A percentile compares a stretch with the other conserved stretches of the same genome.
Conservation (phyloP, 352 stramenopile genomes). For the Nothophytophthora sp. region DNA sequence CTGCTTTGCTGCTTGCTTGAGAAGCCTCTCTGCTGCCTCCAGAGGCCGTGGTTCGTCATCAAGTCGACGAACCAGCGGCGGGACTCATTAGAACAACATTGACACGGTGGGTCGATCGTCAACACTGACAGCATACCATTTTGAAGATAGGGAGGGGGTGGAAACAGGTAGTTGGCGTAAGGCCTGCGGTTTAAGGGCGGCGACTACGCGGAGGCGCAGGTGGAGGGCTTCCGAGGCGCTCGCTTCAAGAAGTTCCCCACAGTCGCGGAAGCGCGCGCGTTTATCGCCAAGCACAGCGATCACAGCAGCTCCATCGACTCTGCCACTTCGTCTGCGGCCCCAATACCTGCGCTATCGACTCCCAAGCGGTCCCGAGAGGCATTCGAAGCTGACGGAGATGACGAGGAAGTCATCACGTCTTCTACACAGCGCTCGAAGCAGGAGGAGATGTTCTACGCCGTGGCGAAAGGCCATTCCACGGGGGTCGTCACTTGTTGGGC, state of each 20-base stretch:
- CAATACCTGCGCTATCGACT: not conserved
- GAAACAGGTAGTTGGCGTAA: constrained; percentile 11
- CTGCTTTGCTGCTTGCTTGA: too few species aligned
- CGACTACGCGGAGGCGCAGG: constrained; percentile 55
- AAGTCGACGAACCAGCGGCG: too few species aligned
- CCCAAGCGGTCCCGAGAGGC: constrained; percentile 11
- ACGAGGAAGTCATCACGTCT: not conserved
- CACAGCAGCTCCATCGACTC: not conserved
- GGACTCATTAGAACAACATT: too few species aligned
- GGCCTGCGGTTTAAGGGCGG: constrained; percentile 13
- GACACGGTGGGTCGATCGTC: too few species aligned
- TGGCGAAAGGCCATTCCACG: constrained; percentile 33
- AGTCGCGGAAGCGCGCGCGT: constrained; percentile 43
- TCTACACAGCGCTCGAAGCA: constrained; percentile 16
- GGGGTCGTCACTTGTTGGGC: constrained; percentile 40
- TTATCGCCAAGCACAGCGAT: constrained; percentile 24
- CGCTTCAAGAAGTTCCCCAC: constrained; percentile 74
- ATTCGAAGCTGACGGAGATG: constrained; percentile 6
- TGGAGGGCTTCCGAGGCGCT: constrained; percentile 54
- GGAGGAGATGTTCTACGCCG: constrained; percentile 25
- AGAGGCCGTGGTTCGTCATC: too few species aligned
- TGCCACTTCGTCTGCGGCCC: not conserved
- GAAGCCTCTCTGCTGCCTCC: too few species aligned
- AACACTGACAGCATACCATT: too few species aligned
- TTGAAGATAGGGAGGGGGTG: too few species aligned